Evolutionary conservation across 805 yeast genomes (phyloP).

Genomic region (Zygosaccharomyces rouxii): DNA sequence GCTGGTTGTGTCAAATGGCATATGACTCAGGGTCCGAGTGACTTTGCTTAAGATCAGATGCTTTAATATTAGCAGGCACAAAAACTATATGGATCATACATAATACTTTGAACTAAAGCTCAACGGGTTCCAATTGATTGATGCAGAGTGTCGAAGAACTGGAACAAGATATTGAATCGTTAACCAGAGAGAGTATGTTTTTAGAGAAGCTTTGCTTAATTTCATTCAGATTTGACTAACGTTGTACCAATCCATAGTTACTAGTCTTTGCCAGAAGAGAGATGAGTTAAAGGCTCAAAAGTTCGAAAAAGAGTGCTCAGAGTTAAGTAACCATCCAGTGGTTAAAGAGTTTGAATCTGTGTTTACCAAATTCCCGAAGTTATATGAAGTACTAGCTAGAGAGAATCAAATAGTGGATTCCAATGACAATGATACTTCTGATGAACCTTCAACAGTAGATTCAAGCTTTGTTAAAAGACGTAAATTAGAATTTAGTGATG

Average conservation of each 20-base stretch:
- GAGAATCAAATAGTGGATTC: not conserved
- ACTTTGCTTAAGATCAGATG: not conserved
- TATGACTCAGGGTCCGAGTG: not conserved
- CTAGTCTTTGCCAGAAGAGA: conserved; percentile 16
- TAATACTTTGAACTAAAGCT: too few relatives aligned
- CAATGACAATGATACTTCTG: not conserved
- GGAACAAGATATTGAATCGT: conserved; percentile 36
- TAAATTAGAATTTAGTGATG: not conserved
- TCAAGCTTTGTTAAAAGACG: not conserved
- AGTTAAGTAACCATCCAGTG: conserved; percentile 12
- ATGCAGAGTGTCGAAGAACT: conserved; percentile 32
- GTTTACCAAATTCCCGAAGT: conserved; percentile 25
- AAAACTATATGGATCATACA: too few relatives aligned
- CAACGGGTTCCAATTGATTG: not conserved
- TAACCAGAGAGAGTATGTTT: conserved; percentile 34
- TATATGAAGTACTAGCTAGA: conserved; percentile 15
- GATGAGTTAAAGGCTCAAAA: conserved; percentile 10
- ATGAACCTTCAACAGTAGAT: not conserved
- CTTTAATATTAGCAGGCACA: not conserved
- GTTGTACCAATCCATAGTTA: conserved; percentile 10
- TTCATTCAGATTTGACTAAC: not conserved
- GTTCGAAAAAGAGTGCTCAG: conserved; percentile 5
- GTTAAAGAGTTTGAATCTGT: conserved; percentile 19
- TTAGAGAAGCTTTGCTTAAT: not conserved
- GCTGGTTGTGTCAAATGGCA: not conserved